phyloP scores from a whole-genome alignment of 331 rosid species.

The Stylosanthes scabra region DNA sequence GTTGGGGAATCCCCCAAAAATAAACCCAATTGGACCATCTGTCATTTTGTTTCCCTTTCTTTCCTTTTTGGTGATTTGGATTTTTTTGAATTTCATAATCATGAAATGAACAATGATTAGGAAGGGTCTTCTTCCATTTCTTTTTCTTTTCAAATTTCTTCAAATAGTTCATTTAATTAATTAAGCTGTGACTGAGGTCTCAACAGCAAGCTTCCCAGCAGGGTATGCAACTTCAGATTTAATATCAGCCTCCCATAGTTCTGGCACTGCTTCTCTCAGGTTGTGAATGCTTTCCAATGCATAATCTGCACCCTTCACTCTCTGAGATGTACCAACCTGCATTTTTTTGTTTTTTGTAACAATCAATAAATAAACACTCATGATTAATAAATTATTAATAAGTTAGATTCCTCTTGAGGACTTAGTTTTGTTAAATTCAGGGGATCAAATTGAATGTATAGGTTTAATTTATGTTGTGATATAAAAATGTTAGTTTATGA shows the following conservation, averaged over 20 bases:
- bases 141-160: neutral
- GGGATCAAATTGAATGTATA: too few species aligned
- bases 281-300: conserved; percentile 95
- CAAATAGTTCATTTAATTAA: too few species aligned
- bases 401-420: too few species aligned
- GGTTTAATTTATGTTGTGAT: too few species aligned
- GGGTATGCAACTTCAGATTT: conserved; percentile 76
- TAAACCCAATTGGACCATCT: neutral
- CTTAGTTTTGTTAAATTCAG: too few species aligned
- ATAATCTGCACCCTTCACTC: conserved; percentile 84
- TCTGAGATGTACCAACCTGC: conserved; percentile 82
- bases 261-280: conserved; percentile 82
- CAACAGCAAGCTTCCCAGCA: conserved; percentile 73
- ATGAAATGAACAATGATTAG: neutral
- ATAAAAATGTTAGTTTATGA: too few species aligned
- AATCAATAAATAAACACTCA: conserved; percentile 16
- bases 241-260: conserved; percentile 75
- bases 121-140: neutral
- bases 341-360: neutral
- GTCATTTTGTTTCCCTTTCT: neutral
- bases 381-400: neutral
- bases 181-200: conserved; percentile 84
- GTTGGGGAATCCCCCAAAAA: conserved; percentile 32
- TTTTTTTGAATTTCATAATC: conserved; percentile 17
- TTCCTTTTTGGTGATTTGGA: neutral